Evolutionary conservation across 2,329 filamentous ascomycete genomes (phyloP), one percentile per base, ranked within the genome.

Genomic region (Penicillium digitatum): DNA sequence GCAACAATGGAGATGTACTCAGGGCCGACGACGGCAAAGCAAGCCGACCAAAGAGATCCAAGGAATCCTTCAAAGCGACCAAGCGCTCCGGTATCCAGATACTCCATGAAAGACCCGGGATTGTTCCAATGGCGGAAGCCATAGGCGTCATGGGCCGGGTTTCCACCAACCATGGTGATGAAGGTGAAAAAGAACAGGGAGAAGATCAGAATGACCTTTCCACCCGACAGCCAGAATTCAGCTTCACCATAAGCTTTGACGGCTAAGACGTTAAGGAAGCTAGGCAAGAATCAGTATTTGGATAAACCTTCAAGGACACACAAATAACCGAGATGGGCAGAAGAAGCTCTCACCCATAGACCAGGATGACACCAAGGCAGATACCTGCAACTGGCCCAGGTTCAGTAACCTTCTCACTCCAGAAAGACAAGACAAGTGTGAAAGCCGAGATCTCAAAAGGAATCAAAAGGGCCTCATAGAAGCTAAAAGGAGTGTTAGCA

Each of bases 141-240:
- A 57, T 88, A 88, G 0, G 81, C 77, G 60, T 90, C 86, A 48
- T 82, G 78, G 1, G 83, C 68, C 0, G 90, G 89, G 61, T 91
- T 92, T 4, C 87, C 89, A 6, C 89, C 89, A 0, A 92, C 76
- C 85, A 92, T 91, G 55, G 86, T 84, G 59, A 94, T 79, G 65
- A 94, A 89, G 12, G 89, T 91, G 73, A 89, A 90, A 61, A 83
- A 64, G 63, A 90, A 80, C 31, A 90, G 77, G 1, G 81, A 84
- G 35, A 90, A 72, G 55, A 88, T 87, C 46, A 90, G 76, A 3
- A 90, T 62, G 4, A 89, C 81, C 69, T 90, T 89, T 54, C 84
- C 84, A 4, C 62, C 58, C 18, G 64, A 65, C 8, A 87, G 70
- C 64, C 64, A 67, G 38, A 67, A 67, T 43, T 67, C 88, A 0